These are phyloP conservation scores for Fraxinus excelsior DNA, from an alignment of 257 asterid species.

Conservation along the genomic window DNA sequence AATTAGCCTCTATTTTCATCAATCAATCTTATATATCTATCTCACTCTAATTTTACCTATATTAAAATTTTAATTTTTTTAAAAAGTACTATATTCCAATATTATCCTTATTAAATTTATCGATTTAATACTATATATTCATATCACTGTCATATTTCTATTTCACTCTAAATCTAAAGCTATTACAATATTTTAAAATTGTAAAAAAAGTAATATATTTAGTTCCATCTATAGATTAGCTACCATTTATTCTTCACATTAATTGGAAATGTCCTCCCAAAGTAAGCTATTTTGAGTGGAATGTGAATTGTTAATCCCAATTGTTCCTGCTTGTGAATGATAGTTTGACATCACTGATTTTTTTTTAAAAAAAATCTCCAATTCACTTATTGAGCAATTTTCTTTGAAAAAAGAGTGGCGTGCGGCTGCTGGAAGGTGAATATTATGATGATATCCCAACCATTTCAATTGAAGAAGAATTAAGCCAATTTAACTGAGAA, in stretches of 20 bases:
- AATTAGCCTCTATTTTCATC: too few relatives aligned
- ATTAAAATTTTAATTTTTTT: too few relatives aligned
- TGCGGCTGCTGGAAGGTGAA: slow-evolving; percentile 43
- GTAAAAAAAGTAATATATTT: too few relatives aligned
- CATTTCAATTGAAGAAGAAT: slow-evolving; percentile 42
- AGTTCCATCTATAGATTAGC: slow-evolving; percentile 3
- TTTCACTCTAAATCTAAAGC: too few relatives aligned
- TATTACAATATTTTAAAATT: too few relatives aligned
- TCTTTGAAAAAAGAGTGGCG: slow-evolving; percentile 29
- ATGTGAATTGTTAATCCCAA: neutral
- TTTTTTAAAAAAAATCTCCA: neutral
- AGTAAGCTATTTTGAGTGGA: slow-evolving; percentile 28
- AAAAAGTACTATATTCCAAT: too few relatives aligned
- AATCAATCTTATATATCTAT: too few relatives aligned
- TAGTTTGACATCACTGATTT: neutral
- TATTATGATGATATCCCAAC: slow-evolving; percentile 40
- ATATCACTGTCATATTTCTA: too few relatives aligned
- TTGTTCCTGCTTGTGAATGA: neutral
- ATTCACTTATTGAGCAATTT: slow-evolving; percentile 32
- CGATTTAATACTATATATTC: too few relatives aligned
- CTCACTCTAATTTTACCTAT: too few relatives aligned
- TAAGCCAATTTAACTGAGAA: too few relatives aligned
- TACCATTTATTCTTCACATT: slow-evolving; percentile 21
- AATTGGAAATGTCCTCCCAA: slow-evolving; percentile 47
- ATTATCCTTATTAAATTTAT: too few relatives aligned